Evolutionary conservation across 192 early-diverging fungal species (phyloP), one percentile per base, ranked within the genome.

Genomic region (Fimicolochytrium jonesii): DNA sequence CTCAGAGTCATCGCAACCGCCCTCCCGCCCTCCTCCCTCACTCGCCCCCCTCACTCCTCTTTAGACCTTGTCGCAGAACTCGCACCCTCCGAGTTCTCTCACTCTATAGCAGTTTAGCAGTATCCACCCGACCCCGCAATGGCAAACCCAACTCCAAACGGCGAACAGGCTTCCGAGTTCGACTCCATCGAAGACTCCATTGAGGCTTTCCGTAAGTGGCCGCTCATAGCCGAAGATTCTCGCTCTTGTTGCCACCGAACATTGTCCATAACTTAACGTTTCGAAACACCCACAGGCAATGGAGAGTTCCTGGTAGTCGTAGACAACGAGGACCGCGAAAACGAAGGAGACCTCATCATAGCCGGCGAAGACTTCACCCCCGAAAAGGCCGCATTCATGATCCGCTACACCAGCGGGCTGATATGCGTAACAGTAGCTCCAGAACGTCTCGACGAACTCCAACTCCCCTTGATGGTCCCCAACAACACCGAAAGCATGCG

Each of bases 331-430:
- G 94, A 97, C 66, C 89, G 95, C 17, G 97, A 99, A 75, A 99
- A 99, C 76, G 97, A 99, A 71, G 97, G 97, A 32, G 97, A 99
- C 71, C 75, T 99, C 45, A 92, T 99, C 58, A 93, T 97, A 67
- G 92, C 97, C 0, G 97, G 89, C n/a, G 87, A 98, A 74, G 89
- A 92, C 70, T 71, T 91, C 10, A 97, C 92, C 1, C 86, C 88
- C 0, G 92, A 92, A 65, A 88, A 94, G 67, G 86, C 94, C 76
- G 95, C 95, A 0, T 99, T 99, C 64, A 84, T 95, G 71, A 89
- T 99, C 76, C 87, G 93, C 53, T 88, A 98, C 71, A 90, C 89
- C 23, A 93, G 94, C 68, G 94, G 95, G 3, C 85, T 92, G 45
- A 89, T 97, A 23, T 99, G 97, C 73, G 90, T 88, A 22, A 87